Evolutionary conservation across 169 alveolate species (phyloP).

Genomic region (Theileria equi): DNA sequence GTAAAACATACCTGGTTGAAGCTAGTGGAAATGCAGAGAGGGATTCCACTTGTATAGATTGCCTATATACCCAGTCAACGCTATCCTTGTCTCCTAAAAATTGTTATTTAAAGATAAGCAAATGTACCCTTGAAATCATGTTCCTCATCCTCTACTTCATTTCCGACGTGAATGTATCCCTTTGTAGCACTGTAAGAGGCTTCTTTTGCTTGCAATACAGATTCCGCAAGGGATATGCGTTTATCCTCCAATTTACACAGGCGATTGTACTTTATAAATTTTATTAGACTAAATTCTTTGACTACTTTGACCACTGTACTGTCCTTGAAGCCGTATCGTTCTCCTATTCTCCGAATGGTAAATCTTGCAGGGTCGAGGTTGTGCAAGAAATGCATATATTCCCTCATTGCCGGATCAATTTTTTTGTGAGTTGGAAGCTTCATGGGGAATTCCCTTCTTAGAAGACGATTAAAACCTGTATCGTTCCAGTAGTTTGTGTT

Average conservation of each 20-base stretch:
- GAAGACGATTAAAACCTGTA: conserved; percentile 77
- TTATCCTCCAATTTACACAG: conserved; percentile 53
- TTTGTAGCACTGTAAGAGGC: conserved; percentile 47
- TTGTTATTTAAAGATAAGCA: not conserved
- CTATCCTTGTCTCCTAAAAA: conserved; percentile 63
- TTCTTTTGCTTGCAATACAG: conserved; percentile 45
- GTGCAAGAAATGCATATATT: conserved; percentile 76
- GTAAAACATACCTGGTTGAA: conserved; percentile 38
- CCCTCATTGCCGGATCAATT: conserved; percentile 80
- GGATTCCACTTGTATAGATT: conserved; percentile 73
- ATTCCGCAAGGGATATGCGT: conserved; percentile 45
- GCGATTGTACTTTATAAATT: conserved; percentile 40
- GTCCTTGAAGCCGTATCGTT: conserved; percentile 73
- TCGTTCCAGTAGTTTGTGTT: conserved; percentile 83
- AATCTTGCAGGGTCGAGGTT: conserved; percentile 82
- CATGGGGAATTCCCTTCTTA: conserved; percentile 80
- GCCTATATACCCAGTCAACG: conserved; percentile 72
- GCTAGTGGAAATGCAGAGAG: conserved; percentile 72
- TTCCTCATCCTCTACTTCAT: conserved; percentile 68
- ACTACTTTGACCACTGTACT: conserved; percentile 35
- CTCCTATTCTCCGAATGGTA: conserved; percentile 70
- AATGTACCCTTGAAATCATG: conserved; percentile 61
- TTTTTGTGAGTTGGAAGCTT: conserved; percentile 72
- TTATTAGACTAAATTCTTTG: conserved; percentile 46
- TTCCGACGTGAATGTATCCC: conserved; percentile 64